These are phyloP conservation scores for Gardenia jasminoides DNA, from an alignment of 257 asterid genomes.

Conservation along the genomic window DNA sequence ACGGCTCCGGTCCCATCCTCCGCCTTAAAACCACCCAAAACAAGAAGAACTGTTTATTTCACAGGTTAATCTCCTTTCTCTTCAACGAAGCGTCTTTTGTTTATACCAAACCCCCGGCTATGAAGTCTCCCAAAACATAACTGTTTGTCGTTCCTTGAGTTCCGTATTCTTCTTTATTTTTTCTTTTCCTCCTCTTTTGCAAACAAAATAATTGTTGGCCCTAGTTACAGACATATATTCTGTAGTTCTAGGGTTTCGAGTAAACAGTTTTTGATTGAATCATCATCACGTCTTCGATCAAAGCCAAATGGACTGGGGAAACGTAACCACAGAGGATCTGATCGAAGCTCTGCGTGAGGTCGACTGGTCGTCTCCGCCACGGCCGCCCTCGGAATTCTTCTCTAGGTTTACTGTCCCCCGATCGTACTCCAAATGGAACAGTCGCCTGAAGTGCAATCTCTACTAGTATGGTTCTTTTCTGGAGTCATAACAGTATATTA, in stretches of 20 bases:
- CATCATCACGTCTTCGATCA: not conserved
- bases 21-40: not conserved
- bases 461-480: conserved; percentile 55
- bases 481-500: not conserved
- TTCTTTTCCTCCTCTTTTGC: not conserved
- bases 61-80: not conserved
- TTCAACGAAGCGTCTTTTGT: not conserved
- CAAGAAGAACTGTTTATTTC: too few relatives aligned
- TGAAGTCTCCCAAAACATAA: not conserved
- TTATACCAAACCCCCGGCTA: not conserved
- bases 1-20: not conserved
- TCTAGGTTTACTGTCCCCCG: conserved; percentile 84
- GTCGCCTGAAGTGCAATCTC: conserved; percentile 98
- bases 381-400: conserved; percentile 75
- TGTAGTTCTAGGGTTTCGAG: conserved; percentile 32
- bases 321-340: conserved; percentile 87
- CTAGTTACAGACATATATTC: not conserved
- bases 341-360: conserved; percentile 90
- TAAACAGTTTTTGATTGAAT: not conserved
- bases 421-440: conserved; percentile 79
- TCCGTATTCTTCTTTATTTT: not conserved
- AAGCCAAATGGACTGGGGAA: conserved; percentile 80
- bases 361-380: conserved; percentile 96
- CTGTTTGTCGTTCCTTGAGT: not conserved
- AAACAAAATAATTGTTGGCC: not conserved